Base-by-base conservation (phyloP, 2,329 filamentous ascomycete genomes). In the Thelonectria discophora region DNA sequence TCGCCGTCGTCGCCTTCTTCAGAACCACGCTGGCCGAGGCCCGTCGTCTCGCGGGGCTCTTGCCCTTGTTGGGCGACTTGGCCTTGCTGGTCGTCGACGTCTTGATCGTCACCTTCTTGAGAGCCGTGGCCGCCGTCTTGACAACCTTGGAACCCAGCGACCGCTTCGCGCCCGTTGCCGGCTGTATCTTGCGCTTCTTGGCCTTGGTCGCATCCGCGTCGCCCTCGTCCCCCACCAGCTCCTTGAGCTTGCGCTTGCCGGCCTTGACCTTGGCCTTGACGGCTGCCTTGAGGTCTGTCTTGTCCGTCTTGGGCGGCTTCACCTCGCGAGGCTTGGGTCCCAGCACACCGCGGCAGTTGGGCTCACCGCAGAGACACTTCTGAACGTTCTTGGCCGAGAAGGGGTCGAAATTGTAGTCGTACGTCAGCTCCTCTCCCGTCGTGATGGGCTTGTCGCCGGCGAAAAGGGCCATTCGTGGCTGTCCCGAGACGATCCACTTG, bases 401-500 rank as follows among this genome's bases (percentile, higher is more conserved):
- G 3, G 87, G 87, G 72, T 89, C 87, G 72, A 90, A 90, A 74
- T 90, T 90, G 80, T 90, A 90, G 82, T 99, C 95, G 75, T 99
- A 99, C 0, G 94, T 98, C 63, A 99, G 82, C 78, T 99, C 95
- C 65, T 98, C 93, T 21, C 95, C 95, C 11, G 94, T 97, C 88
- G 91, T 91, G 74, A 99, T 94, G 13, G 93, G 93, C 49, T 85
- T 83, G 69, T 96, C 91, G 32, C 94, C 94, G 12, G 95, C 95
- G 75, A 99, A 99, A 1, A 99, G 86, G 15, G 94, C 95, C 93
- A 99, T 98, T 58, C 95, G 88, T 43, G 94, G 94, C 76, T 97
- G 93, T 27, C 94, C 94, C 50, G 89, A 89, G 56, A 99, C 95
- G 64, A 94, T 94, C 93, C 93, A 97, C 77, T 97, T 98, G 72